These are phyloP conservation scores for Madurella mycetomatis DNA, from an alignment of 2,329 filamentous ascomycete genomes.

Conservation along the genomic window DNA sequence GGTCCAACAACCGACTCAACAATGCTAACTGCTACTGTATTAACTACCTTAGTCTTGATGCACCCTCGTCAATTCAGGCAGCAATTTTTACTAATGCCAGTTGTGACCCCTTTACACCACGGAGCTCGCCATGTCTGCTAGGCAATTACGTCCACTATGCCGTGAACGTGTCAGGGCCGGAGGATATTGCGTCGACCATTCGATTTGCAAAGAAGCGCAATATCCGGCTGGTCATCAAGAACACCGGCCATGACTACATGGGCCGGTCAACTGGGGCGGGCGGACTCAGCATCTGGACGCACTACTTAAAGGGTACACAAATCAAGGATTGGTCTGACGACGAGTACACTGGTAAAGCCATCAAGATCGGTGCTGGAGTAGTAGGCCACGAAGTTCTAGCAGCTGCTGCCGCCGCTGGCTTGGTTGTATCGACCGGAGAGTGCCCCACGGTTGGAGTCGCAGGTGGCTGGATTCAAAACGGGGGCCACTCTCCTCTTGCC, in stretches of 20 bases:
- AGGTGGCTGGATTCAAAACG: constrained; percentile 41
- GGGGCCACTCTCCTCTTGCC: constrained; percentile 49
- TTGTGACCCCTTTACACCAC: constrained; percentile 35
- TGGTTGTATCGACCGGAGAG: constrained; percentile 48
- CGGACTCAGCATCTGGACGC: constrained; percentile 35
- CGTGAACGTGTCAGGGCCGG: constrained; percentile 30
- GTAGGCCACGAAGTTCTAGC: constrained; percentile 49
- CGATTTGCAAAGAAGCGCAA: constrained; percentile 43
- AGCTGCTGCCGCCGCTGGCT: constrained; percentile 40
- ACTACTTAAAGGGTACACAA: constrained; percentile 31
- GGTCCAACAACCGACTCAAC: constrained; percentile 8
- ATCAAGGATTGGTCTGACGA: constrained; percentile 27
- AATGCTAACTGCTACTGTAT: neutral
- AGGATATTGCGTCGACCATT: constrained; percentile 34
- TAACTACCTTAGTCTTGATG: constrained; percentile 1
- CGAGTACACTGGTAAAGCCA: constrained; percentile 42
- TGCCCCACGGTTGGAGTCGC: constrained; percentile 48
- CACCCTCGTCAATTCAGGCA: constrained; percentile 30
- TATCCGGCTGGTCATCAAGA: constrained; percentile 45
- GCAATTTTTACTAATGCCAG: constrained; percentile 36
- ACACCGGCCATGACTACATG: constrained; percentile 49
- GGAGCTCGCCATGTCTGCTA: constrained; percentile 35
- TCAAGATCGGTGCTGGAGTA: constrained; percentile 54
- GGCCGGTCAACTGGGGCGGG: constrained; percentile 33
- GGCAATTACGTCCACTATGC: constrained; percentile 42